These are phyloP conservation scores for Thymus quinquecostatus DNA, from an alignment of 257 asterid species.

Conservation along the genomic window DNA sequence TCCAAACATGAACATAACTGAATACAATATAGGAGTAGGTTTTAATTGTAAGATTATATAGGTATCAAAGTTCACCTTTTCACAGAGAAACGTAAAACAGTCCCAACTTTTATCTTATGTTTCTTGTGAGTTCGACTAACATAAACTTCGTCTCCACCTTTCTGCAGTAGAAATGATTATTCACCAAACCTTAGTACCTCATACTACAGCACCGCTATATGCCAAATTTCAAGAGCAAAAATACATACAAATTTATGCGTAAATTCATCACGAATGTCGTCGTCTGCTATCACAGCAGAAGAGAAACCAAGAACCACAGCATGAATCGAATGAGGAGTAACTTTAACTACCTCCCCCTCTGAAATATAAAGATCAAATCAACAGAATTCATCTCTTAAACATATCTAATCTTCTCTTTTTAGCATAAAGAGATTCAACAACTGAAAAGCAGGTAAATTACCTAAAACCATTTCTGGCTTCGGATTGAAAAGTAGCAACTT, in stretches of 20 bases:
- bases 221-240: constrained; percentile 23
- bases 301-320: constrained; percentile 80
- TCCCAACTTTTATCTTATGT: constrained; percentile 72
- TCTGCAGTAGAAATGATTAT: constrained; percentile 49
- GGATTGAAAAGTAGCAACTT: constrained; percentile 73
- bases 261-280: constrained; percentile 69
- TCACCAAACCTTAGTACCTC: neutral
- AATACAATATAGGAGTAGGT: neutral
- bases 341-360: constrained; percentile 83
- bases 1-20: neutral
- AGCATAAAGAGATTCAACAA: no score
- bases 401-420: neutral
- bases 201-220: neutral
- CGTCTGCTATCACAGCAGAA: constrained; percentile 58
- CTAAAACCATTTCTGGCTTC: constrained; percentile 63
- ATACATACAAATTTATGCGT: constrained; percentile 60
- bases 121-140: constrained; percentile 56
- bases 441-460: constrained; percentile 35
- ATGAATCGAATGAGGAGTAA: constrained; percentile 62
- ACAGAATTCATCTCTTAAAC: neutral
- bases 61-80: constrained; percentile 51
- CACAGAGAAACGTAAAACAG: constrained; percentile 62
- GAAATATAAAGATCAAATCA: constrained; percentile 25
- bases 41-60: neutral
- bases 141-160: constrained; percentile 56